phyloP scores from a whole-genome alignment of 495 filamentous ascomycete species.

The Hypoxylon lenormandii region DNA sequence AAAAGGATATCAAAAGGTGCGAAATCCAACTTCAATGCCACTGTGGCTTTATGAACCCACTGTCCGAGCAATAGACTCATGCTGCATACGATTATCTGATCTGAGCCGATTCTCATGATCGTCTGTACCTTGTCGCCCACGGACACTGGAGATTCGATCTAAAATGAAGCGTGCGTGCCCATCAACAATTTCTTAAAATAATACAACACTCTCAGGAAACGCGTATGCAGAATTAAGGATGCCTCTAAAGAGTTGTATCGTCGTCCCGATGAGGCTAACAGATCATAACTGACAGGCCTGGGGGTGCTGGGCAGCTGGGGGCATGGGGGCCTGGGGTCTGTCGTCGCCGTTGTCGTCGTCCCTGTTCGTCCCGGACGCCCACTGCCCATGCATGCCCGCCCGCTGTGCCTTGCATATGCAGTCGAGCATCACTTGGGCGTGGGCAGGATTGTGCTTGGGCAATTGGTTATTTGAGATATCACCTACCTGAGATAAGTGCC shows the following conservation, averaged over 20 bases:
- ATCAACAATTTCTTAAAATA: constrained; percentile 6
- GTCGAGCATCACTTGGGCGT: constrained; percentile 26
- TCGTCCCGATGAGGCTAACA: constrained; percentile 41
- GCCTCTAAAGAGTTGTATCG: constrained; percentile 31
- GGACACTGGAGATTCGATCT: constrained; percentile 34
- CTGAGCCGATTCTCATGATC: constrained; percentile 23
- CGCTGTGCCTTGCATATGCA: constrained; percentile 47
- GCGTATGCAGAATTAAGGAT: constrained; percentile 20
- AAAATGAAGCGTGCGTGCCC: constrained; percentile 3
- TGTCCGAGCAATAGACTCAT: constrained; percentile 37
- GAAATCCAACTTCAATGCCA: constrained; percentile 3
- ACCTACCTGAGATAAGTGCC: constrained; percentile 16
- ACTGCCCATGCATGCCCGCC: constrained; percentile 35
- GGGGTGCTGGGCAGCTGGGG: not conserved
- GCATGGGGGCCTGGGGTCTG: constrained; percentile 1
- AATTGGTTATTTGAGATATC: constrained; percentile 18
- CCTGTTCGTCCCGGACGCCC: not conserved
- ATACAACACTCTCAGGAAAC: constrained; percentile 11
- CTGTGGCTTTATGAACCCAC: constrained; percentile 25
- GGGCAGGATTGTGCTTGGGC: constrained; percentile 36
- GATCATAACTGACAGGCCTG: constrained; percentile 20
- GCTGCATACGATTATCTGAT: constrained; percentile 40
- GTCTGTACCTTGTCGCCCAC: constrained; percentile 28
- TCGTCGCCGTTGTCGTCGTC: constrained; percentile 13
- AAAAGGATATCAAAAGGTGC: constrained; percentile 7